Conservation (phyloP, 2,329 filamentous ascomycete genomes). For the Epichloe scottii region DNA sequence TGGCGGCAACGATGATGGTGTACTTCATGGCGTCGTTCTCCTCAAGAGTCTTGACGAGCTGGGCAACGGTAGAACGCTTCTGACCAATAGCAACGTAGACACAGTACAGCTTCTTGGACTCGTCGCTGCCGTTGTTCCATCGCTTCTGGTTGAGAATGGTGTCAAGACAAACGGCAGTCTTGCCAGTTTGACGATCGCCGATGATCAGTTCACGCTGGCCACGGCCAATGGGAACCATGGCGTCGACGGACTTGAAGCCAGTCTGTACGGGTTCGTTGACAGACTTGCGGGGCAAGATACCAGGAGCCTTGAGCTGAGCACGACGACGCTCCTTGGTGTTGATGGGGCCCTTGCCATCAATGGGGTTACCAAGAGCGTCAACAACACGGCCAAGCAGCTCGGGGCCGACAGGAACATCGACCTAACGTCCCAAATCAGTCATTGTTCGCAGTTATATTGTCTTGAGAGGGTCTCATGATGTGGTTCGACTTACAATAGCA, state of each 20-base stretch:
- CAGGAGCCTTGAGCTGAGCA: slow-evolving; percentile 97
- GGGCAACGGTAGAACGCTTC: slow-evolving; percentile 98
- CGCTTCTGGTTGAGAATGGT: slow-evolving; percentile 99
- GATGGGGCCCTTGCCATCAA: slow-evolving; percentile 97
- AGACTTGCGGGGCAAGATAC: slow-evolving; percentile 92
- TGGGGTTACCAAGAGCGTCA: slow-evolving; percentile 97
- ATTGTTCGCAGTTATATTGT: slow-evolving; percentile 6
- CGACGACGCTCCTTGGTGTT: slow-evolving; percentile 85
- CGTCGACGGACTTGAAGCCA: slow-evolving; percentile 97
- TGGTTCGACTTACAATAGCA: slow-evolving; percentile 68
- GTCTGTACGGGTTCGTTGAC: slow-evolving; percentile 99
- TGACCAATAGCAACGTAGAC: slow-evolving; percentile 98
- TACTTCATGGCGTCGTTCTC: slow-evolving; percentile 99
- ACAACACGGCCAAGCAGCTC: slow-evolving; percentile 96
- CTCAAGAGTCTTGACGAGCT: slow-evolving; percentile 99
- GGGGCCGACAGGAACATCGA: slow-evolving; percentile 87
- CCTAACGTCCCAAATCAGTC: slow-evolving; percentile 39
- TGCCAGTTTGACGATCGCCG: slow-evolving; percentile 99
- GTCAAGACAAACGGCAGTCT: slow-evolving; percentile 97
- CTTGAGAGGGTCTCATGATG: no score
- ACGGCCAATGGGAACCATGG: slow-evolving; percentile 99
- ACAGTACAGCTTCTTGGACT: slow-evolving; percentile 98
- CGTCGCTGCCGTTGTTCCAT: slow-evolving; percentile 80
- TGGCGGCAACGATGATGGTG: slow-evolving; percentile 84
- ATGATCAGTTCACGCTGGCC: slow-evolving; percentile 99